Evolutionary conservation across 495 filamentous ascomycete genomes (phyloP).

Genomic region (Platismatia glauca): DNA sequence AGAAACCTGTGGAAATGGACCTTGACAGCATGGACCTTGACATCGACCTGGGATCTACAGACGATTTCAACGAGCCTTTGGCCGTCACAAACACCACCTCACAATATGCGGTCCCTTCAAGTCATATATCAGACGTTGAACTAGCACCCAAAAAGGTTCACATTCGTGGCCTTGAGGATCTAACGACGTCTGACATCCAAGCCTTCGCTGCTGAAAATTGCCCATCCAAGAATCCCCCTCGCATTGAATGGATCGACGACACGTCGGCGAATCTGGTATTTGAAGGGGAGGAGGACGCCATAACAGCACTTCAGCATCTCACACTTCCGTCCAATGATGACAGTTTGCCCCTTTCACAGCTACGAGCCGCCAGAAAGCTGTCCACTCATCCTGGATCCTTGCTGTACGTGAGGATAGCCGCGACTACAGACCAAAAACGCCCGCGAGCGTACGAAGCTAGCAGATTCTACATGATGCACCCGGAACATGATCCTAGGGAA

Average conservation of each 20-base stretch:
- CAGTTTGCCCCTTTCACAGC: conserved; percentile 38
- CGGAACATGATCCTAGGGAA: conserved; percentile 77
- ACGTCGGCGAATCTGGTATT: conserved; percentile 81
- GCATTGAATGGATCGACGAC: conserved; percentile 93
- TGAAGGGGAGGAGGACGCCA: conserved; percentile 55
- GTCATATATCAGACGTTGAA: conserved; percentile 12
- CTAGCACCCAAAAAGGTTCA: conserved; percentile 59
- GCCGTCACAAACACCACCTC: background rate
- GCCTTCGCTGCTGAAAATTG: conserved; percentile 60
- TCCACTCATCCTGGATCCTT: conserved; percentile 56
- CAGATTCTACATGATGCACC: conserved; percentile 84
- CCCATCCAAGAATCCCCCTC: conserved; percentile 39
- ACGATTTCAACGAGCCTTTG: conserved; percentile 7
- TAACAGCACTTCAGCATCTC: conserved; percentile 61
- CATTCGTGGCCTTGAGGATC: conserved; percentile 69
- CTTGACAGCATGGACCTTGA: conserved; percentile 35
- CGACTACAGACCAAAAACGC: conserved; percentile 68
- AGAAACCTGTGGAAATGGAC: conserved; percentile 17
- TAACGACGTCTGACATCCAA: conserved; percentile 69
- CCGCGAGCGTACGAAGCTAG: conserved; percentile 68
- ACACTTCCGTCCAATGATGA: conserved; percentile 31
- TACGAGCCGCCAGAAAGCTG: conserved; percentile 55
- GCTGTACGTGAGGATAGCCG: conserved; percentile 65
- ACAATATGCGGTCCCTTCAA: background rate
- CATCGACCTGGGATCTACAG: conserved; percentile 35